Base-by-base conservation (phyloP, 140 eudicot species). In the Senecio squalidus region DNA sequence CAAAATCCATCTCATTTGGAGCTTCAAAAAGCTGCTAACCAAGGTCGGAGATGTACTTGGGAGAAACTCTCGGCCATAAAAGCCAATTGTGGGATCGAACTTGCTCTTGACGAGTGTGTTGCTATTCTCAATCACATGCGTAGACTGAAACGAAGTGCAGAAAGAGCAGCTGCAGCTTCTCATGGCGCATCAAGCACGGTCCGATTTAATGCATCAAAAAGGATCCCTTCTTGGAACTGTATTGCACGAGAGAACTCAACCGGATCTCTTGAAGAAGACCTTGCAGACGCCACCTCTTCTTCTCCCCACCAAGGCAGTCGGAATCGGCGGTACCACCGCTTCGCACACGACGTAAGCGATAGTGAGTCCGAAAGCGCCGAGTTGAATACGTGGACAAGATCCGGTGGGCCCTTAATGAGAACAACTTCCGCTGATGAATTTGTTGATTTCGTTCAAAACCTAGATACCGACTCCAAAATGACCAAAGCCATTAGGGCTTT, bases 211-310 rank as follows among this genome's bases (percentile, higher is more conserved):
- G 98, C 93, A 0, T 84, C 98, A 0, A 87, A 70, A 71, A 62
- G 98, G 58, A 92, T 87, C 60, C 98, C 98, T 0, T 92, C 98
- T 6, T 92, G 96, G 98, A 92, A 92, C 68, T 75, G 89, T 62
- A 81, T 92, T 1, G 98, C 96, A 4, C 84, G 95, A 15, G 98
- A 87, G 58, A 84, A 82, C 66, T 92, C 98, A 15, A 73, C 90
- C 0, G 96, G 96, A 0, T 92, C 98, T 4, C 84, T 84, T 1
- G 98, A 92, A 43, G 98, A 91, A 28, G 89, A 80, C 59, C 66
- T 72, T 9, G 77, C 80, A 5, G 97, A 79, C 33, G 76, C n/a
- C n/a, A n/a, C 71, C 18, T 68, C 78, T 0, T 39, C 91, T 0
- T 25, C 58, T 2, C 78, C 68, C 46, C 97, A 89, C 47, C 82